These are phyloP conservation scores for Spathaspora gorwiae DNA, from an alignment of 805 yeast genomes.

Conservation along the genomic window DNA sequence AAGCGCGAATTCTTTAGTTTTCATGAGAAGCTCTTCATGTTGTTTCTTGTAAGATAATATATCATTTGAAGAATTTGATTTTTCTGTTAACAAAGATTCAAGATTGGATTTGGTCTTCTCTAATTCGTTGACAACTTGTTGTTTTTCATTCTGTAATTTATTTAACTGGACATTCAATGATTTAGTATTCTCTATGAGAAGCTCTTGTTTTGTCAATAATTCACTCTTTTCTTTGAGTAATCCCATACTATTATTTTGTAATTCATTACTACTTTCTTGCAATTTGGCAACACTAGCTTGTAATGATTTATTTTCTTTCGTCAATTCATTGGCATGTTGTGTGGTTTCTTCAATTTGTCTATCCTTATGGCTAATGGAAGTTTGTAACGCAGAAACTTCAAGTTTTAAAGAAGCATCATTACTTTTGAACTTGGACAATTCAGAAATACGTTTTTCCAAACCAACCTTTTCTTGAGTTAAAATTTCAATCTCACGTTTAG, in stretches of 20 bases:
- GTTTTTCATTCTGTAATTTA: conserved; percentile 42
- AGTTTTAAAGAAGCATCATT: conserved; percentile 44
- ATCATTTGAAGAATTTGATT: conserved; percentile 37
- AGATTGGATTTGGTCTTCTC: conserved; percentile 37
- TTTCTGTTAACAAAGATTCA: conserved; percentile 30
- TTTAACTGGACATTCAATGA: conserved; percentile 32
- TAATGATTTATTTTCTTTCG: conserved; percentile 35
- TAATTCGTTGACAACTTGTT: conserved; percentile 32
- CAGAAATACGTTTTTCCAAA: conserved; percentile 27
- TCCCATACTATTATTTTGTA: conserved; percentile 29
- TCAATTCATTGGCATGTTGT: conserved; percentile 29
- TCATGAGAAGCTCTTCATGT: conserved; percentile 66
- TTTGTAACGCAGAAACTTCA: conserved; percentile 44
- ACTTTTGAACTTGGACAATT: conserved; percentile 25
- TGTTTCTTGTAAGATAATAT: conserved; percentile 50
- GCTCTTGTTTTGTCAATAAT: conserved; percentile 40
- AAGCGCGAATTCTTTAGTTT: conserved; percentile 58
- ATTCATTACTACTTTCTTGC: conserved; percentile 35
- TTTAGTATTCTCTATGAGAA: conserved; percentile 23
- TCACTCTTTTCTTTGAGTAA: conserved; percentile 37
- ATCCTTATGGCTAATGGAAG: conserved; percentile 44
- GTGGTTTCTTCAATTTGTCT: conserved; percentile 35
- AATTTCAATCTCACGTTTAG: conserved; percentile 19
- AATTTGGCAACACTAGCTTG: conserved; percentile 36
- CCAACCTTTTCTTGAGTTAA: conserved; percentile 35